Evolutionary conservation across 768 basidiomycete genomes (phyloP), one percentile per base, ranked within the genome.

Genomic region (Dacryopinax primogenitus): DNA sequence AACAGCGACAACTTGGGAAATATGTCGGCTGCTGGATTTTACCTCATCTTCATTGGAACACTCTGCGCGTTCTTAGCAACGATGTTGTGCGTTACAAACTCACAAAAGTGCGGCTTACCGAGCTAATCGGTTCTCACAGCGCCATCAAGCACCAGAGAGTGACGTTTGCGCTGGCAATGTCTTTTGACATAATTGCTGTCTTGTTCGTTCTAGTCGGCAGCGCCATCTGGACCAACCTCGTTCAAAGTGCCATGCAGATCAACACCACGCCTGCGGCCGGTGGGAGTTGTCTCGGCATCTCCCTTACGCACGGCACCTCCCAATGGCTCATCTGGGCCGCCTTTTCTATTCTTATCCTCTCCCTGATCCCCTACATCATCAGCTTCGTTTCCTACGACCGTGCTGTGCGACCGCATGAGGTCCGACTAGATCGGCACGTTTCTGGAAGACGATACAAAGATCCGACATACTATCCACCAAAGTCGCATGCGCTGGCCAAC

Each of bases 181-280:
- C 81, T 1, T 81, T 86, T 69, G 81, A 87, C 15, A 73, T 85
- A 62, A 65, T 85, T 18, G 83, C 84, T 33, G 82, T 82, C 64
- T 45, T 87, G 12, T 78, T 88, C 63, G 73, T 90, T 58, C 78
- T 92, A 62, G 83, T 86, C 41, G 87, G 83, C 28, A 84, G 84
- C 16, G 80, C 82, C 47, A 84, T 90, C 66, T 92, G 90, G 90
- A 90, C 90, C 3, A 81, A 84, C 47, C 78, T 89, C 62, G 79
- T 91, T 62, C 81, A 84, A 68, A 86, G 85, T 70, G 77, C 81
- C 0, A 77, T 84, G 70, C 75, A 76, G 16, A 77, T 91, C 67
- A 90, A 90, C 70, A 71, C 75, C 30, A 68, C 82, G 66, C 68
- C 80, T 33, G 74, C 85, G 62, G 76, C 76, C n/a, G 35, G 35